phyloP scores from a whole-genome alignment of 1,284 basidiomycete species.

The Cystobasidium sp. region DNA sequence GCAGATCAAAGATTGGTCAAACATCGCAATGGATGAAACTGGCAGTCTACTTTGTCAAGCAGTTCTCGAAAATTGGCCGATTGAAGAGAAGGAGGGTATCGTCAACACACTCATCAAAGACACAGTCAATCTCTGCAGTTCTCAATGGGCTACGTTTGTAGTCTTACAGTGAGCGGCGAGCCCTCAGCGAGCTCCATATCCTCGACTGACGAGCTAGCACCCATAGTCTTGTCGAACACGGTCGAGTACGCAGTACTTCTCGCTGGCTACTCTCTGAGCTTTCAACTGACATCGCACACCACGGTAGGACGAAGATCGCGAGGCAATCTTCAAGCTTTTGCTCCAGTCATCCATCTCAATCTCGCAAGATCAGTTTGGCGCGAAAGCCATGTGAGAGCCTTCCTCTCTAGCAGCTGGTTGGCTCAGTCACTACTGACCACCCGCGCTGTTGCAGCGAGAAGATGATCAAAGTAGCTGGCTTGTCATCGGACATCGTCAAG shows the following conservation, averaged over 20 bases:
- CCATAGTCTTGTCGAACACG: slow-evolving; percentile 41
- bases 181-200: background rate
- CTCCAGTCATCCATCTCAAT: slow-evolving; percentile 9
- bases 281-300: background rate
- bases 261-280: background rate
- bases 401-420: too few relatives aligned
- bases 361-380: slow-evolving; percentile 39
- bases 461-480: slow-evolving; percentile 42
- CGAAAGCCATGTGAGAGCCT: slow-evolving; percentile 38
- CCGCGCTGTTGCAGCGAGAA: slow-evolving; percentile 29
- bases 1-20: slow-evolving; percentile 31
- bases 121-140: slow-evolving; percentile 25
- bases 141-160: slow-evolving; percentile 43
- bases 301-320: slow-evolving; percentile 16
- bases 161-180: slow-evolving; percentile 29
- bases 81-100: slow-evolving; percentile 32
- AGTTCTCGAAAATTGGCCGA: slow-evolving; percentile 42
- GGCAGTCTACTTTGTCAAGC: slow-evolving; percentile 42
- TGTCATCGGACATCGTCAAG: slow-evolving; percentile 17
- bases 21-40: slow-evolving; percentile 43
- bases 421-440: background rate
- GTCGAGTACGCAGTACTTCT: slow-evolving; percentile 2
- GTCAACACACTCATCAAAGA: slow-evolving; percentile 19
- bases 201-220: background rate
- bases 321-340: slow-evolving; percentile 28